phyloP scores from a whole-genome alignment of 2,329 filamentous ascomycete genomes.

The Colletotrichum echinochloae region DNA sequence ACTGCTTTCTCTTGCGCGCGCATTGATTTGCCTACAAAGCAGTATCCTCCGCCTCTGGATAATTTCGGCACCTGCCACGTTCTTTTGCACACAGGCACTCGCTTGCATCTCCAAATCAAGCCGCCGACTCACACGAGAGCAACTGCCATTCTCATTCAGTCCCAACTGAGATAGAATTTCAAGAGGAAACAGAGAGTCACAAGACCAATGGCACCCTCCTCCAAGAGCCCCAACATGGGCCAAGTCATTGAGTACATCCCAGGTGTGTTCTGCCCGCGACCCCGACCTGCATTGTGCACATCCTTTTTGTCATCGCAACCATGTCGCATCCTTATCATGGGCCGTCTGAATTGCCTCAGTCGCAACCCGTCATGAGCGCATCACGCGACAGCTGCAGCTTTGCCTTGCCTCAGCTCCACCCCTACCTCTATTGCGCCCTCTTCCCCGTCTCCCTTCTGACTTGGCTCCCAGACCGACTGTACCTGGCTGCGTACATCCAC shows the following conservation, averaged over 20 bases:
- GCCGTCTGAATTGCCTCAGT: conserved; percentile 16
- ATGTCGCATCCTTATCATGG: conserved; percentile 51
- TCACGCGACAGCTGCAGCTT: neutral
- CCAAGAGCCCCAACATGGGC: conserved; percentile 73
- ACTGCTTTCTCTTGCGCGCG: conserved; percentile 17
- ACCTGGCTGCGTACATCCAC: conserved; percentile 91
- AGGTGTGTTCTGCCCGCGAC: conserved; percentile 67
- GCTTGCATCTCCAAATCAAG: conserved; percentile 15
- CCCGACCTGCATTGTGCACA: conserved; percentile 8
- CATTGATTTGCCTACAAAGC: conserved; percentile 40
- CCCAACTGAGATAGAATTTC: neutral
- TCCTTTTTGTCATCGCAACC: conserved; percentile 9
- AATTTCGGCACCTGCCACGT: conserved; percentile 31
- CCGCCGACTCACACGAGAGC: conserved; percentile 16
- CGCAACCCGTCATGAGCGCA: conserved; percentile 21
- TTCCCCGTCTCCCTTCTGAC: conserved; percentile 52
- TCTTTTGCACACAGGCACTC: conserved; percentile 27
- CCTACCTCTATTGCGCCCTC: conserved; percentile 42
- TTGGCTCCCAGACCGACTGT: conserved; percentile 81
- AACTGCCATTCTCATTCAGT: conserved; percentile 3
- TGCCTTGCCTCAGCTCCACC: conserved; percentile 22
- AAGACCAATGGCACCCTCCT: conserved; percentile 63
- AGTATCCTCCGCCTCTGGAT: conserved; percentile 34
- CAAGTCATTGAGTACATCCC: conserved; percentile 97
- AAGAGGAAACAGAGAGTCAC: conserved; percentile 25